Percentiles rank a stretch among this genome's conserved stretches.
phyloP scores from a whole-genome alignment of 2,329 filamentous ascomycete species.

The Colletotrichum sansevieriae region DNA sequence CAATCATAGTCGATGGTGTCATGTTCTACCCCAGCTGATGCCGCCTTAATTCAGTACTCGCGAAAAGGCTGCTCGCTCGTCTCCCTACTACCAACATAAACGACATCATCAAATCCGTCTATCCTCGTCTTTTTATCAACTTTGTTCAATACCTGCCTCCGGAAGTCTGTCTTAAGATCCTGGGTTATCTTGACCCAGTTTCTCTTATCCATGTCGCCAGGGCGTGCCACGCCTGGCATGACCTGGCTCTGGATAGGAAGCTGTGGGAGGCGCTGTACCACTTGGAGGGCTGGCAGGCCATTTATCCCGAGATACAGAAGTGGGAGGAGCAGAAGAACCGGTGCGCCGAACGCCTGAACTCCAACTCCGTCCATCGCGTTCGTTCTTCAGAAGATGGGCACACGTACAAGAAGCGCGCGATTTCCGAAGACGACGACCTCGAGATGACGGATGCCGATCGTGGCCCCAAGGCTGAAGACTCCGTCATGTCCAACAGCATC shows the following conservation, averaged over 20 bases:
- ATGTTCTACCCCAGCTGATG: constrained; percentile 35
- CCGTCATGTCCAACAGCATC: constrained; percentile 39
- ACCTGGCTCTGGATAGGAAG: constrained; percentile 83
- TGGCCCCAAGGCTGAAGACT: constrained; percentile 45
- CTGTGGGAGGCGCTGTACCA: constrained; percentile 89
- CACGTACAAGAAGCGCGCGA: constrained; percentile 67
- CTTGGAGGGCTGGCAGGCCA: constrained; percentile 86
- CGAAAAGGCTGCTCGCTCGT: constrained; percentile 81
- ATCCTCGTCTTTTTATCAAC: constrained; percentile 90
- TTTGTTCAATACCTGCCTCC: constrained; percentile 87
- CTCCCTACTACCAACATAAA: constrained; percentile 85
- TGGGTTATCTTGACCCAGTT: constrained; percentile 85
- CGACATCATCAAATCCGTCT: constrained; percentile 83
- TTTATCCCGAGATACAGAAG: constrained; percentile 72
- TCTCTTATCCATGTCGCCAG: constrained; percentile 85
- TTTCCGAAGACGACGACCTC: constrained; percentile 63
- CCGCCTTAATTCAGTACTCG: constrained; percentile 72
- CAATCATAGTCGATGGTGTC: background rate
- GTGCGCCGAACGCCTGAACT: constrained; percentile 59
- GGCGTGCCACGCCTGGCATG: constrained; percentile 86
- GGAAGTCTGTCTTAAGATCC: constrained; percentile 90
- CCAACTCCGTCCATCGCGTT: constrained; percentile 57
- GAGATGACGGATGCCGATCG: constrained; percentile 56
- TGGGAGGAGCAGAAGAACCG: constrained; percentile 69
- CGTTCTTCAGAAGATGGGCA: constrained; percentile 63